Conservation (phyloP, 2,329 filamentous ascomycete species). For the Scedosporium minutisporum region DNA sequence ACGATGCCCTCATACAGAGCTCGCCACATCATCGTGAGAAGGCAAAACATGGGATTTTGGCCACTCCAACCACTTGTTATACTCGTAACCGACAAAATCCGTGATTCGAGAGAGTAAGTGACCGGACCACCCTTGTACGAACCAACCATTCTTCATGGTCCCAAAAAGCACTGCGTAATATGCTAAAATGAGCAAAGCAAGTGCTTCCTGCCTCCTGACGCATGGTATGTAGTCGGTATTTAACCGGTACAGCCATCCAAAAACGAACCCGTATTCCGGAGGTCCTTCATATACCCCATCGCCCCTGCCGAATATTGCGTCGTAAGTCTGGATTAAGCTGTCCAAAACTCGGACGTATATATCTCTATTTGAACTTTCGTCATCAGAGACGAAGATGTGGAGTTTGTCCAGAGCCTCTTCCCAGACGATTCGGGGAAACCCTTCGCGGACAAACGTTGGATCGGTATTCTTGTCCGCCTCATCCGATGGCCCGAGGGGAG, state of each 20-base stretch:
- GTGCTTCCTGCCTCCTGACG: conserved; percentile 17
- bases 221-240: conserved; percentile 17
- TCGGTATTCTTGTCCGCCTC: background rate
- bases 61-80: background rate
- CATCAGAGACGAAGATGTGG: background rate
- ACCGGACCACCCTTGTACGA: conserved; percentile 9
- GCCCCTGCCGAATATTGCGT: background rate
- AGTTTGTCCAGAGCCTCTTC: background rate
- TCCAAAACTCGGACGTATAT: background rate
- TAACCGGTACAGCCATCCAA: conserved; percentile 20
- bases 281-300: conserved; percentile 10
- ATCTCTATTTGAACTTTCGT: background rate
- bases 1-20: too few species aligned
- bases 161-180: conserved; percentile 15
- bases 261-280: conserved; percentile 13
- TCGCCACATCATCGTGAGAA: too few species aligned
- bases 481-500: background rate
- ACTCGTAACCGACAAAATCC: background rate
- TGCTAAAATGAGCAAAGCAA: conserved; percentile 17
- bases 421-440: background rate
- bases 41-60: background rate
- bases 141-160: conserved; percentile 14
- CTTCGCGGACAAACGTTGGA: conserved; percentile 3
- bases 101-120: background rate
- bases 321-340: background rate